Percentiles rank a stretch among this genome's conserved stretches.
Evolutionary conservation across 2,329 filamentous ascomycete genomes (phyloP).

Genomic region (Trichoderma sp.): DNA sequence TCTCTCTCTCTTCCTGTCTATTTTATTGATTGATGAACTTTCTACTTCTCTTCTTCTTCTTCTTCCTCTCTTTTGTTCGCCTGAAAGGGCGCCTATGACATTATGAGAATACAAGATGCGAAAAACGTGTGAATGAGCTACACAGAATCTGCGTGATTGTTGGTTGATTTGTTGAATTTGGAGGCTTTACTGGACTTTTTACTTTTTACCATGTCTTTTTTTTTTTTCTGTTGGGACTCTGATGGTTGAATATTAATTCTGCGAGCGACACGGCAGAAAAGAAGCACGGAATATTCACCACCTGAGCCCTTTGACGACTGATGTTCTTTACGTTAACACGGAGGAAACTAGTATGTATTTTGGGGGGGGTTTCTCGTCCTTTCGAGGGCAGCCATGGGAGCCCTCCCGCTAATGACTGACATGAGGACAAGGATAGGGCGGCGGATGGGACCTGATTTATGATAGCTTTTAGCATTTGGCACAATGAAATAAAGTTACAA

Average conservation of each 20-base stretch:
- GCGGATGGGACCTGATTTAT: not conserved
- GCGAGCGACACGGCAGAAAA: not conserved
- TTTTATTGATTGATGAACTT: constrained; percentile 3
- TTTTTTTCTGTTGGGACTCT: not conserved
- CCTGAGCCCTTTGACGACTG: not conserved
- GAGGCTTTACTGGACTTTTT: not conserved
- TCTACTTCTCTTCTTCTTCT: not conserved
- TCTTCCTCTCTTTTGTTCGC: constrained; percentile 12
- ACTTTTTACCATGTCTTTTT: not conserved
- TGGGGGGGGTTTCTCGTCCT: not conserved
- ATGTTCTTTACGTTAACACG: not conserved
- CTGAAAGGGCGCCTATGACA: constrained; percentile 13
- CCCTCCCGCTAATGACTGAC: not conserved
- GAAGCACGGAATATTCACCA: not conserved
- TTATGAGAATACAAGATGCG: constrained; percentile 15
- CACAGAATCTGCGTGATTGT: constrained; percentile 6
- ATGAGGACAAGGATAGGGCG: not conserved
- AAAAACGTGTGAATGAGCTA: constrained; percentile 6
- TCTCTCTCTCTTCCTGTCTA: not conserved
- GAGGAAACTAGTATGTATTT: not conserved
- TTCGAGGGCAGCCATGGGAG: not conserved
- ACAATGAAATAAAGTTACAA: constrained; percentile 6
- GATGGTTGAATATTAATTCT: not conserved
- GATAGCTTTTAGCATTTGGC: constrained; percentile 3
- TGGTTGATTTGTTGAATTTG: constrained; percentile 1